These are phyloP conservation scores for Pilobolus umbonatus DNA, from an alignment of 192 early-diverging fungal species.

Conservation along the genomic window DNA sequence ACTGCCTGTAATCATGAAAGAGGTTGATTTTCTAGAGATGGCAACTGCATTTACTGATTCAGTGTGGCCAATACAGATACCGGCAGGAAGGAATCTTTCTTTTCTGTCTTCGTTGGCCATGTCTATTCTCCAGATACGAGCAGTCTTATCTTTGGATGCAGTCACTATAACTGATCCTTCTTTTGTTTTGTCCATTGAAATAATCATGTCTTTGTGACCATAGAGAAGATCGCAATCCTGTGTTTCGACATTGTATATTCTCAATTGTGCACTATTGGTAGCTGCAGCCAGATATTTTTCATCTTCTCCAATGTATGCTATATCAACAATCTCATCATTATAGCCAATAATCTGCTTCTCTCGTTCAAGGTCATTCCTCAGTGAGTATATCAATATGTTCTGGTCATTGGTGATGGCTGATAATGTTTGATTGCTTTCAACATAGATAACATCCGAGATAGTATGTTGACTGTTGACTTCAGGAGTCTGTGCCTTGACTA, in stretches of 20 bases:
- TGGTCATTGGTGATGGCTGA: slow-evolving; percentile 85
- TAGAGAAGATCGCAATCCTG: slow-evolving; percentile 82
- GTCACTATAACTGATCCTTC: slow-evolving; percentile 72
- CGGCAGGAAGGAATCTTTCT: slow-evolving; percentile 54
- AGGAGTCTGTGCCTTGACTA: slow-evolving; percentile 60
- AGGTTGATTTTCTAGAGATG: slow-evolving; percentile 58
- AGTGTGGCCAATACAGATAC: slow-evolving; percentile 83
- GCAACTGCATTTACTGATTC: slow-evolving; percentile 89
- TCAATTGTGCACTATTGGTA: slow-evolving; percentile 89
- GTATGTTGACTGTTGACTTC: slow-evolving; percentile 74
- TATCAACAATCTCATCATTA: slow-evolving; percentile 93
- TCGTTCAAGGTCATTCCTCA: slow-evolving; percentile 48
- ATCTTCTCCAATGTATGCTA: slow-evolving; percentile 68
- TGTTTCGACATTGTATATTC: slow-evolving; percentile 76
- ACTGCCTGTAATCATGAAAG: slow-evolving; percentile 80
- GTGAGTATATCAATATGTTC: slow-evolving; percentile 78
- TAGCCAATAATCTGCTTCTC: slow-evolving; percentile 88
- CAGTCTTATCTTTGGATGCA: slow-evolving; percentile 90
- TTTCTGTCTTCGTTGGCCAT: slow-evolving; percentile 46
- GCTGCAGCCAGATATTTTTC: slow-evolving; percentile 81
- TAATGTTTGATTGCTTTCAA: slow-evolving; percentile 48
- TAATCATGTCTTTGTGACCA: slow-evolving; percentile 86
- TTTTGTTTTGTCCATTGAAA: slow-evolving; percentile 67
- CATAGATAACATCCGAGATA: slow-evolving; percentile 67
- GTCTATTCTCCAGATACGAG: slow-evolving; percentile 74